These are phyloP conservation scores for Biscogniauxia mediterranea DNA, from an alignment of 2,329 filamentous ascomycete species.

Conservation along the genomic window DNA sequence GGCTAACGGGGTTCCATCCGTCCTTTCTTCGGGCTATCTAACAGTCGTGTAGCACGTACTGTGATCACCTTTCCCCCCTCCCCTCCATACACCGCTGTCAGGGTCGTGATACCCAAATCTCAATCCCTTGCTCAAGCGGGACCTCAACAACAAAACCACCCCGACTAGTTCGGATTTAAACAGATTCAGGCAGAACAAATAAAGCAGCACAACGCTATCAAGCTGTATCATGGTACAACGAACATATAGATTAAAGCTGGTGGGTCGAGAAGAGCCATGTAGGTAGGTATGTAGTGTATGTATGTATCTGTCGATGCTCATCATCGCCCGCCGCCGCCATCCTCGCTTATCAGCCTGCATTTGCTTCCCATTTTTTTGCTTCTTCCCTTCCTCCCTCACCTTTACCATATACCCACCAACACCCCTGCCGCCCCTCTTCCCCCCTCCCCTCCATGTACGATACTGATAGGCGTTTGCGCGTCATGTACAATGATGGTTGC, in stretches of 20 bases:
- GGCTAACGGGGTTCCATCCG: slow-evolving; percentile 5
- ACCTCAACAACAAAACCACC: not conserved
- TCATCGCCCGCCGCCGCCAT: not conserved
- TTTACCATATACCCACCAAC: no score
- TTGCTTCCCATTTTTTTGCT: not conserved
- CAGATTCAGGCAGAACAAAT: slow-evolving; percentile 3
- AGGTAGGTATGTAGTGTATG: no score
- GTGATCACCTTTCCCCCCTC: not conserved
- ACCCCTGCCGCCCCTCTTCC: no score
- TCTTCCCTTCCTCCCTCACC: no score
- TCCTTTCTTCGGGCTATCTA: not conserved
- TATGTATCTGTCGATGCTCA: slow-evolving; percentile 16
- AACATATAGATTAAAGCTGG: not conserved
- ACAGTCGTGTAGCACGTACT: not conserved
- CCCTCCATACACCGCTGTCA: not conserved
- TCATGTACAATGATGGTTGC: not conserved
- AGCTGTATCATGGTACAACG: slow-evolving; percentile 1
- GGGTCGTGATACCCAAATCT: not conserved
- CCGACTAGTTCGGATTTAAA: slow-evolving; percentile 1
- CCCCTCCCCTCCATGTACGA: not conserved
- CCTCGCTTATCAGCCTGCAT: not conserved
- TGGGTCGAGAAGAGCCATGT: slow-evolving; percentile 10
- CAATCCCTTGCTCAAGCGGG: slow-evolving; percentile 8
- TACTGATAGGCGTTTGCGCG: not conserved
- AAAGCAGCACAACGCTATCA: slow-evolving; percentile 6